A percentile compares a stretch with the other conserved stretches of the same genome.
phyloP scores from a whole-genome alignment of 768 basidiomycete species.

The Russula dissimulans region DNA sequence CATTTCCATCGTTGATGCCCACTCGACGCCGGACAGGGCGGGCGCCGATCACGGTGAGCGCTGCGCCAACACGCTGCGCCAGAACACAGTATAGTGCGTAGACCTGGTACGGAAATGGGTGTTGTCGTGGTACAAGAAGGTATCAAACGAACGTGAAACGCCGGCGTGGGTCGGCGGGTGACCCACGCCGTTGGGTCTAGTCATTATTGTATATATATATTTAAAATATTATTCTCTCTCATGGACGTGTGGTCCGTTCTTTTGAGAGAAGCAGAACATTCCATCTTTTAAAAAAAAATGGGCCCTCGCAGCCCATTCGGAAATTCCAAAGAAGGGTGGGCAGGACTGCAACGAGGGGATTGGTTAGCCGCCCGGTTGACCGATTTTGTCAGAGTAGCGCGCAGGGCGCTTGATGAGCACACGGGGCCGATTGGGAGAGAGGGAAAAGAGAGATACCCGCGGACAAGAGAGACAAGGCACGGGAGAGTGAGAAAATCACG shows the following conservation, averaged over 20 bases:
- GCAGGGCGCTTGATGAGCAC: too few relatives aligned
- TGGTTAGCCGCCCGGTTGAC: not conserved
- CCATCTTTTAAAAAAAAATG: not conserved
- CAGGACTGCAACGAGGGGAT: not conserved
- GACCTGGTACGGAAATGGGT: not conserved
- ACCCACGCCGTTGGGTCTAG: not conserved
- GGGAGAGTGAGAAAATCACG: not conserved
- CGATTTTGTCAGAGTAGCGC: too few relatives aligned
- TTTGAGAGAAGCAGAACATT: too few relatives aligned
- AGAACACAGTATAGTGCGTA: not conserved
- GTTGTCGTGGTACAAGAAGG: not conserved
- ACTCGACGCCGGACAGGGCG: not conserved
- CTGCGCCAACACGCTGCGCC: not conserved
- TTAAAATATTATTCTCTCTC: not conserved
- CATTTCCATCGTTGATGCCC: not conserved
- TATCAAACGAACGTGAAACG: slow-evolving; percentile 4
- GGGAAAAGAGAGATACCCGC: not conserved
- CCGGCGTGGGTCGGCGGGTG: slow-evolving; percentile 1
- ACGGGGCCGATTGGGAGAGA: not conserved
- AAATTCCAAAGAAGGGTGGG: slow-evolving; percentile 1
- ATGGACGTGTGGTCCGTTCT: not conserved
- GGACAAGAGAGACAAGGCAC: not conserved
- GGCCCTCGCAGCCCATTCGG: not conserved
- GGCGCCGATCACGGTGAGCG: slow-evolving; percentile 4
- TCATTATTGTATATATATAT: not conserved